A percentile compares a stretch with the other conserved stretches of the same genome.
Evolutionary conservation across 495 filamentous ascomycete species (phyloP).

Genomic region (Monascus purpureus): DNA sequence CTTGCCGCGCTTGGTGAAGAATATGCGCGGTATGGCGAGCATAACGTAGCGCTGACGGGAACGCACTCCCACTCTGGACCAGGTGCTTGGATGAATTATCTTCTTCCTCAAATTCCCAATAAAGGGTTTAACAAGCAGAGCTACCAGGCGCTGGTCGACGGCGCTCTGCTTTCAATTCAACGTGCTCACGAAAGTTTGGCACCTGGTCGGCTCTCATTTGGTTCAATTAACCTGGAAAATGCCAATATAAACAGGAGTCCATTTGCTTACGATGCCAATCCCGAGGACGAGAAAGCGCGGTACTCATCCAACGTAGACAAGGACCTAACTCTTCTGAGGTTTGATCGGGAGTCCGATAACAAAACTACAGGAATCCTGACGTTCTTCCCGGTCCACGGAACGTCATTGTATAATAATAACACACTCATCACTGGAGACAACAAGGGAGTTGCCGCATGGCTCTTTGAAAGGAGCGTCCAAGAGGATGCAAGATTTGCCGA

Average conservation of each 20-base stretch:
- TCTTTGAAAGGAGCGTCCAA: constrained; percentile 63
- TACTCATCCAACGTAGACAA: constrained; percentile 79
- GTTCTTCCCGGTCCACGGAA: constrained; percentile 93
- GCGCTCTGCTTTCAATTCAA: constrained; percentile 65
- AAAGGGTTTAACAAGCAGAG: constrained; percentile 81
- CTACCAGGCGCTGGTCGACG: constrained; percentile 82
- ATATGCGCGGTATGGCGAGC: constrained; percentile 61
- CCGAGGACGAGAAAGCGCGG: constrained; percentile 55
- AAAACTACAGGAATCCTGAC: constrained; percentile 70
- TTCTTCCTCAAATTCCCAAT: constrained; percentile 87
- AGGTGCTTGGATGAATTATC: constrained; percentile 90
- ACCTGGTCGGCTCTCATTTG: constrained; percentile 58
- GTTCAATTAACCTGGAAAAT: constrained; percentile 58
- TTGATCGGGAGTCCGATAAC: constrained; percentile 55
- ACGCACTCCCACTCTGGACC: constrained; percentile 92
- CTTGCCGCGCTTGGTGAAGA: constrained; percentile 50
- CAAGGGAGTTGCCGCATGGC: constrained; percentile 81
- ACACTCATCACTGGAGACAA: constrained; percentile 88
- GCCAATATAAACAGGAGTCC: constrained; percentile 86
- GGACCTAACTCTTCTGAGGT: constrained; percentile 68
- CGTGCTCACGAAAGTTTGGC: constrained; percentile 65
- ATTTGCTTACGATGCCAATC: constrained; percentile 85
- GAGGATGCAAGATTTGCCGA: constrained; percentile 39
- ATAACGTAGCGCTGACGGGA: constrained; percentile 82
- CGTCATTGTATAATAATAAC: constrained; percentile 84